These are phyloP conservation scores for Cinnamomum chago DNA, from an alignment of 164 flowering plant genomes.

Conservation along the genomic window DNA sequence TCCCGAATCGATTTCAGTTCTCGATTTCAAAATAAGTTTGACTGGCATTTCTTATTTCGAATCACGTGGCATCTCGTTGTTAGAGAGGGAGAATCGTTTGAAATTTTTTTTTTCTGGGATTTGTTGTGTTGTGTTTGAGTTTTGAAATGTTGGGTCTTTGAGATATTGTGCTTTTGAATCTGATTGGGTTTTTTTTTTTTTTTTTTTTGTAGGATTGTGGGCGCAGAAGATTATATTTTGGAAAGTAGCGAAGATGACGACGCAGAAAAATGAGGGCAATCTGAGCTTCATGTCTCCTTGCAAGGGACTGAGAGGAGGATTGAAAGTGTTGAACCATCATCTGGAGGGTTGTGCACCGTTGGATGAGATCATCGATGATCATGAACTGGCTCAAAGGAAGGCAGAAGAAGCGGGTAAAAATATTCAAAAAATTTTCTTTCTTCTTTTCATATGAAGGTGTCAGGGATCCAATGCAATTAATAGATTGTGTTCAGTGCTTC, in stretches of 20 bases:
- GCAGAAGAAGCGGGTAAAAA: slow-evolving; percentile 16
- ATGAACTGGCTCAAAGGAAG: slow-evolving; percentile 13
- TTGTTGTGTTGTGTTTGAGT: background rate
- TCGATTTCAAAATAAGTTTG: background rate
- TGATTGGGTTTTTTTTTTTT: background rate
- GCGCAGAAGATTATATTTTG: background rate
- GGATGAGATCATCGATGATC: slow-evolving; percentile 45
- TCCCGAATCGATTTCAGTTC: background rate
- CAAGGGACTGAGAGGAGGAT: slow-evolving; percentile 42
- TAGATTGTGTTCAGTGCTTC: too few relatives aligned
- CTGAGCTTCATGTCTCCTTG: slow-evolving; percentile 30
- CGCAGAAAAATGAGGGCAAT: slow-evolving; percentile 19
- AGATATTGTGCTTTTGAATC: too few relatives aligned
- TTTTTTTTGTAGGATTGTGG: background rate
- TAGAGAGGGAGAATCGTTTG: background rate
- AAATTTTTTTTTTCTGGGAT: too few relatives aligned
- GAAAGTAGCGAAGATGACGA: slow-evolving; percentile 25
- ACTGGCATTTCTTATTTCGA: background rate
- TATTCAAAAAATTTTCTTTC: too few relatives aligned
- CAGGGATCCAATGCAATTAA: too few relatives aligned
- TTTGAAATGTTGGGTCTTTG: background rate
- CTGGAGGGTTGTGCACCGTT: slow-evolving; percentile 22
- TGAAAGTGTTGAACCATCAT: slow-evolving; percentile 28
- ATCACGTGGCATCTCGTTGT: background rate
- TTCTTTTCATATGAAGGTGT: background rate